A percentile compares a stretch with the other conserved stretches of the same genome.
phyloP scores from a whole-genome alignment of 2,329 filamentous ascomycete species.

The Verticillium nubilum region DNA sequence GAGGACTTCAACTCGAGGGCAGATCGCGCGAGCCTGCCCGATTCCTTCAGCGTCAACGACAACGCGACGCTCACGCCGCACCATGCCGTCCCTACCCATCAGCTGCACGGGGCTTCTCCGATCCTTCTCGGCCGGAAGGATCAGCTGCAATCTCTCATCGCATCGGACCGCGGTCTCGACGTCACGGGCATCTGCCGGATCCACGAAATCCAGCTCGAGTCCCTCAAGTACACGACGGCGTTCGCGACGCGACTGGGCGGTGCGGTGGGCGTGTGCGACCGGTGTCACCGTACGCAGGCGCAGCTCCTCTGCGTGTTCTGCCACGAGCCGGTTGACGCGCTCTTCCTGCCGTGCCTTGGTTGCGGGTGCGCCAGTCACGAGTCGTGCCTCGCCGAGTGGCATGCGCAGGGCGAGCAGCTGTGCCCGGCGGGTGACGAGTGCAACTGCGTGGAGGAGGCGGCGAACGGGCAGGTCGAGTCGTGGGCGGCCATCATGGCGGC shows the following conservation, averaged over 20 bases:
- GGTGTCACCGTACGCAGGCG: slow-evolving; percentile 49
- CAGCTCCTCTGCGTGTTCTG: slow-evolving; percentile 60
- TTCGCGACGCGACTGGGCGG: slow-evolving; percentile 32
- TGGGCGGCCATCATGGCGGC: slow-evolving; percentile 52
- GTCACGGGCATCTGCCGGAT: slow-evolving; percentile 57
- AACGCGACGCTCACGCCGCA: slow-evolving; percentile 9
- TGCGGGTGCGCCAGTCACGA: slow-evolving; percentile 60
- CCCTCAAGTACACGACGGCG: slow-evolving; percentile 41
- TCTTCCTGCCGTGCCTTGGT: slow-evolving; percentile 56
- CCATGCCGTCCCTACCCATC: slow-evolving; percentile 8
- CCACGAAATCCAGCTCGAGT: slow-evolving; percentile 58
- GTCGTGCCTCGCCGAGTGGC: slow-evolving; percentile 53
- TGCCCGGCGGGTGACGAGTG: slow-evolving; percentile 64
- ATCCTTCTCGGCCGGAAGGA: slow-evolving; percentile 54
- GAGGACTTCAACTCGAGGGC: slow-evolving; percentile 30
- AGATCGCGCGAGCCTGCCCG: slow-evolving; percentile 25
- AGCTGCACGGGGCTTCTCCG: slow-evolving; percentile 38
- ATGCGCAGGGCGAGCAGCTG: slow-evolving; percentile 46
- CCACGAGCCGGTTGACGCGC: slow-evolving; percentile 51
- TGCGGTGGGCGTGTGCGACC: slow-evolving; percentile 42
- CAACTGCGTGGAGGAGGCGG: slow-evolving; percentile 52
- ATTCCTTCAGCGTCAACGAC: slow-evolving; percentile 32
- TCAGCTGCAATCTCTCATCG: slow-evolving; percentile 41
- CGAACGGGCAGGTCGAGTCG: slow-evolving; percentile 52
- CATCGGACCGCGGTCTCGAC: slow-evolving; percentile 53